Evolutionary conservation across 2,329 filamentous ascomycete species (phyloP), one percentile per base, ranked within the genome.

Genomic region (Annulohypoxylon truncatum): DNA sequence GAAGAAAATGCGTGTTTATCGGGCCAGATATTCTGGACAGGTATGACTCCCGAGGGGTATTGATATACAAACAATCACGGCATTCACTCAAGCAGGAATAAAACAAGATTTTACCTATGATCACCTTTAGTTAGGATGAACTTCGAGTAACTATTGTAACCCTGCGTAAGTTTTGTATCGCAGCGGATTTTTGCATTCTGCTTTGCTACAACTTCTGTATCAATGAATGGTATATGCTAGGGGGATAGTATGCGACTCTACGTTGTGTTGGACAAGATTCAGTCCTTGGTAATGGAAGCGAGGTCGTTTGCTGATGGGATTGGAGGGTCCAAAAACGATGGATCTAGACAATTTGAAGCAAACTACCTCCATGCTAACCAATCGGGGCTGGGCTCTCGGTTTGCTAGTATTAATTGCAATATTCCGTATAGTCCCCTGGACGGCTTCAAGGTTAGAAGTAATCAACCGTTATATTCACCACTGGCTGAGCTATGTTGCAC

Each of bases 191-290:
- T 35, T 66, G 61, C 72, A 69, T 67, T 13, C 15, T 12, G 50
- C 38, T 51, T 53, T 20, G 46, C 58, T 64, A 54, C 42, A 60
- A 64, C 58, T 67, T 51, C 52, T 64, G 53, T 56, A 55, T 55
- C 18, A n/a, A 52, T 35, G 18, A 18, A 57, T 54, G 12, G 3
- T 10, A 29, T 46, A 58, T 61, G 24, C 35, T 38, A 55, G 33
- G 51, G 50, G 51, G 15, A 29, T 62, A 38, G 55, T 40, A 44
- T 56, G 46, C 38, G 22, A 24, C 38, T 20, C 54, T 33, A 51
- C 50, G 63, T 65, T 64, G 50, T 53, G 66, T 69, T 61, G 48
- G 64, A 68, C 67, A 62, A 66, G 63, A 69, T 64, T 61, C 47
- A 22, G 47, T 62, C 62, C 60, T 44, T 50, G 50, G 26, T 13